A percentile compares a stretch with the other conserved stretches of the same genome.
Evolutionary conservation across 2,329 filamentous ascomycete species (phyloP).

Genomic region (Allantophomopsis lycopodina): DNA sequence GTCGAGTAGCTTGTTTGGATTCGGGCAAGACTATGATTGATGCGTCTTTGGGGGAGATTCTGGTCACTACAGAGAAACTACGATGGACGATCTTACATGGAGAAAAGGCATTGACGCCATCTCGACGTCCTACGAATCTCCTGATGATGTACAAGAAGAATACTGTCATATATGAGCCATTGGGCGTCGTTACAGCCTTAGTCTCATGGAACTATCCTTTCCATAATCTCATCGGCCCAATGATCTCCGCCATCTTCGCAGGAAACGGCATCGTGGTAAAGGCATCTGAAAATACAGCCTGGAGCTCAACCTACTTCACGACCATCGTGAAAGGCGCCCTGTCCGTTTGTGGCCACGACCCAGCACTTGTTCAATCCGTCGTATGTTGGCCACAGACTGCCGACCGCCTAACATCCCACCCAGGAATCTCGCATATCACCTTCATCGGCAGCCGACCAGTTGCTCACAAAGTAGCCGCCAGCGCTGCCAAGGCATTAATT

Average conservation of each 20-base stretch:
- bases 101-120: conserved; percentile 62
- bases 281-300: conserved; percentile 88
- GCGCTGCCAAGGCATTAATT: conserved; percentile 73
- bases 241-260: conserved; percentile 81
- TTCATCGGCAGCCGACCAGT: conserved; percentile 89
- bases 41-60: conserved; percentile 83
- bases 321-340: conserved; percentile 69
- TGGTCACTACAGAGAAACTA: conserved; percentile 88
- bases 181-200: conserved; percentile 83
- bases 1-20: conserved; percentile 74
- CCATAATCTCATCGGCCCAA: conserved; percentile 84
- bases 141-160: conserved; percentile 95
- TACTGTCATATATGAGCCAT: conserved; percentile 76
- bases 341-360: conserved; percentile 67
- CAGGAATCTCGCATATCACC: conserved; percentile 74
- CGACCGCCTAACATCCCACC: conserved; percentile 70
- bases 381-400: conserved; percentile 82
- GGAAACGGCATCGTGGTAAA: conserved; percentile 91
- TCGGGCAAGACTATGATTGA: conserved; percentile 95
- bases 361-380: conserved; percentile 70
- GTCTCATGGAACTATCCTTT: conserved; percentile 98
- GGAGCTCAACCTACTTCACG: conserved; percentile 76
- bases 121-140: conserved; percentile 70
- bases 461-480: conserved; percentile 76
- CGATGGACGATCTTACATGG: conserved; percentile 90